Evolutionary conservation across 2,329 filamentous ascomycete species (phyloP).

Genomic region (Diaporthe nobilis): DNA sequence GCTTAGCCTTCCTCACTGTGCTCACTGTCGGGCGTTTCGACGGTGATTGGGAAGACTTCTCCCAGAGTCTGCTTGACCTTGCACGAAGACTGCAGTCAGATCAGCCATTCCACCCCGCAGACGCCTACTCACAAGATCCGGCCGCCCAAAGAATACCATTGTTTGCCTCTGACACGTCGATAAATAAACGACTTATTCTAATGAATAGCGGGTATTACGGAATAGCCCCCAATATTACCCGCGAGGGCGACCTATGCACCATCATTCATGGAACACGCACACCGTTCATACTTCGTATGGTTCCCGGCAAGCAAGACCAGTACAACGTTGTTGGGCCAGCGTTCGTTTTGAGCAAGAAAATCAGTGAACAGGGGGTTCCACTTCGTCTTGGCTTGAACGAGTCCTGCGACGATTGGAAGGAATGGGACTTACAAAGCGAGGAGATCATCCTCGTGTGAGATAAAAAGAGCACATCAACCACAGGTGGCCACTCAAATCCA

Average conservation of each 20-base stretch:
- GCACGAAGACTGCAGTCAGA: constrained; percentile 1
- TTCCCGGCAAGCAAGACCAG: constrained; percentile 48
- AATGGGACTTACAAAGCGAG: constrained; percentile 43
- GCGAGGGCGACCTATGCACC: constrained; percentile 30
- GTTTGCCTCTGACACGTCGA: accelerated
- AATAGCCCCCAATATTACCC: constrained; percentile 42
- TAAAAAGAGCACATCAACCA: neutral
- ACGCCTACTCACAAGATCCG: neutral
- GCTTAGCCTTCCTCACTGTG: neutral
- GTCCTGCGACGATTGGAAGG: constrained; percentile 46
- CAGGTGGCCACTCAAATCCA: neutral
- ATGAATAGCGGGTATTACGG: constrained; percentile 41
- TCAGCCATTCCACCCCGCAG: neutral
- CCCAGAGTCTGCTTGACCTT: neutral
- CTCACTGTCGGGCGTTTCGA: accelerated
- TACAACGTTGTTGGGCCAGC: constrained; percentile 53
- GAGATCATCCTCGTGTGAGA: neutral
- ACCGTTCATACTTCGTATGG: constrained; percentile 32
- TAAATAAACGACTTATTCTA: neutral
- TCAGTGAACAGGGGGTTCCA: neutral
- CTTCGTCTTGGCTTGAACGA: neutral
- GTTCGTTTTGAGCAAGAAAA: neutral
- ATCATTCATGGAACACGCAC: constrained; percentile 23
- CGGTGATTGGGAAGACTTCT: neutral
- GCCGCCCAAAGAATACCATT: neutral